Evolutionary conservation across 345 rosid genomes (phyloP).

Genomic region (Fremontodendron californicum): DNA sequence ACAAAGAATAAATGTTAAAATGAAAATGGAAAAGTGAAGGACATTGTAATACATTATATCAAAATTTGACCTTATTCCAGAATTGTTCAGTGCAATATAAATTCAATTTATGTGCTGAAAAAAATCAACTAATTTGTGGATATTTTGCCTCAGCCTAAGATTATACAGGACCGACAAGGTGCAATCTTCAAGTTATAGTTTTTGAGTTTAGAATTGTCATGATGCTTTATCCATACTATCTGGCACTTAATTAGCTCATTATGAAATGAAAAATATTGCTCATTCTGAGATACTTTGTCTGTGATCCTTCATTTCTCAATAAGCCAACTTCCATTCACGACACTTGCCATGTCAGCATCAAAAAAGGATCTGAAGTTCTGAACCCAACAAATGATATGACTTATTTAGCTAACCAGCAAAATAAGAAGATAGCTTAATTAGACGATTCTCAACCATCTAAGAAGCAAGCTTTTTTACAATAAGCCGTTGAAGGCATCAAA

Average conservation of each 20-base stretch:
- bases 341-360: not conserved
- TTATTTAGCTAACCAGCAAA: not conserved
- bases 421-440: not conserved
- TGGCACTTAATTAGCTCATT: not conserved
- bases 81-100: not conserved
- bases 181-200: not conserved
- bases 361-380: not conserved
- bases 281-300: not conserved
- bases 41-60: not conserved
- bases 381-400: not conserved
- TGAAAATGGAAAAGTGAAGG: not conserved
- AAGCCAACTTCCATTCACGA: not conserved
- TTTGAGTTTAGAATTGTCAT: not conserved
- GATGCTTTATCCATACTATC: not conserved
- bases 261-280: not conserved
- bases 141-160: not conserved
- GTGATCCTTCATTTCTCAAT: not conserved
- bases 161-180: not conserved
- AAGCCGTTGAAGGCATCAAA: not conserved
- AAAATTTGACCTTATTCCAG: not conserved
- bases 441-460: slow-evolving; percentile 4
- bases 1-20: not conserved
- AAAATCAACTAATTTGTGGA: not conserved
- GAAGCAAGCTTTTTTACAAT: not conserved
- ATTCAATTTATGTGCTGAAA: not conserved